A percentile compares a stretch with the other conserved stretches of the same genome.
Conservation (phyloP, 1,139 yeast genomes). For the Blastobotrys ciferrii region DNA sequence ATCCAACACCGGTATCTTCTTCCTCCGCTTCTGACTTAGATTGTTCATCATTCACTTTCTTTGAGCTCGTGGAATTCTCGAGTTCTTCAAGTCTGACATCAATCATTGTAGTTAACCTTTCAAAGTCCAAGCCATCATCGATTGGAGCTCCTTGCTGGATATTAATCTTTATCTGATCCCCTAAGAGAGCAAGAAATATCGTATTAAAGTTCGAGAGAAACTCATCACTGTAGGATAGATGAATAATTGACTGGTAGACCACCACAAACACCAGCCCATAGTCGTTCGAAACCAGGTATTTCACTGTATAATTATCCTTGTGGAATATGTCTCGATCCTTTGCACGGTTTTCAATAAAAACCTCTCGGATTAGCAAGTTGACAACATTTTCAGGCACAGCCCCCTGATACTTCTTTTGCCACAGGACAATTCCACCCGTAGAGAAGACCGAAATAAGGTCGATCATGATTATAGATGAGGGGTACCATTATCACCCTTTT, state of each 20-base stretch:
- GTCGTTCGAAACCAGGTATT: slow-evolving; percentile 37
- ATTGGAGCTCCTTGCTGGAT: slow-evolving; percentile 18
- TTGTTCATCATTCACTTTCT: background rate
- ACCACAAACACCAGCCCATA: slow-evolving; percentile 37
- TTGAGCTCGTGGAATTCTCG: slow-evolving; percentile 16
- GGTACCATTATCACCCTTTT: no score
- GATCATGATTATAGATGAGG: no score
- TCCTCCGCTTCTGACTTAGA: slow-evolving; percentile 10
- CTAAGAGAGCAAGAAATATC: slow-evolving; percentile 35
- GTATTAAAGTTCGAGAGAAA: slow-evolving; percentile 35
- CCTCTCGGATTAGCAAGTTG: slow-evolving; percentile 50
- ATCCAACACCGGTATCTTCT: slow-evolving; percentile 10
- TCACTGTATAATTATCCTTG: slow-evolving; percentile 40
- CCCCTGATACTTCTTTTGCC: slow-evolving; percentile 46
- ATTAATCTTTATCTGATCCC: slow-evolving; percentile 26
- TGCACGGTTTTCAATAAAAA: slow-evolving; percentile 42
- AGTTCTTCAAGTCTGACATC: slow-evolving; percentile 34
- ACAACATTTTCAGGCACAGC: slow-evolving; percentile 45
- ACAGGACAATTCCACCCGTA: slow-evolving; percentile 57
- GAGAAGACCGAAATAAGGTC: slow-evolving; percentile 57
- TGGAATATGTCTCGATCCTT: slow-evolving; percentile 22
- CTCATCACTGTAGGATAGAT: slow-evolving; percentile 37
- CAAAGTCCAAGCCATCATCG: slow-evolving; percentile 26
- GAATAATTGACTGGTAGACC: slow-evolving; percentile 38
- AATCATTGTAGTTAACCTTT: slow-evolving; percentile 35